Evolutionary conservation across 1,139 yeast species (phyloP).

Genomic region (Kluyveromyces marxianus): DNA sequence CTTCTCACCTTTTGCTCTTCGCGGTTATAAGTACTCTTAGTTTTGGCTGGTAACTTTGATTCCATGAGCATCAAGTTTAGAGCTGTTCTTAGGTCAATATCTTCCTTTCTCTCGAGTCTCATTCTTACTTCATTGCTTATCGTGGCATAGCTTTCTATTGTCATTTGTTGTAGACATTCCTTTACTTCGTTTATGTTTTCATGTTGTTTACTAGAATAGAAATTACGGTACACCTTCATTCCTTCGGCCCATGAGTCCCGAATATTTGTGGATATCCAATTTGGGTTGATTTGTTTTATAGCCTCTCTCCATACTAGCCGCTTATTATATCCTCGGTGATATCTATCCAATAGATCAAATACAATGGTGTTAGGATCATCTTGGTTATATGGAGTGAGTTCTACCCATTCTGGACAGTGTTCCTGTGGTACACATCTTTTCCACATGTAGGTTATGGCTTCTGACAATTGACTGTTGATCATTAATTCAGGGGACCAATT

Average conservation of each 20-base stretch:
- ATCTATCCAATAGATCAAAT: background rate
- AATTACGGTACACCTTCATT: background rate
- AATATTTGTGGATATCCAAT: background rate
- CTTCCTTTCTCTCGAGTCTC: too few relatives aligned
- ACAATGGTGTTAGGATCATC: background rate
- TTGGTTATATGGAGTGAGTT: background rate
- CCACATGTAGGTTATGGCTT: too few relatives aligned
- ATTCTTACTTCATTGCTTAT: too few relatives aligned
- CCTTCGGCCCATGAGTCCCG: background rate
- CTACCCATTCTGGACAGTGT: background rate
- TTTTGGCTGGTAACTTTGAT: too few relatives aligned
- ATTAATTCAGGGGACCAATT: background rate
- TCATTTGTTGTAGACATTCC: background rate
- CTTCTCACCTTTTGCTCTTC: too few relatives aligned
- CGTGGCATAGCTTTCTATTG: background rate
- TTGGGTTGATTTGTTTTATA: background rate
- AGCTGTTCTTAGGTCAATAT: too few relatives aligned
- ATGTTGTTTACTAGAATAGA: background rate
- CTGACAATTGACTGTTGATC: too few relatives aligned
- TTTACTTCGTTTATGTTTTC: too few relatives aligned
- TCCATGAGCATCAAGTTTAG: too few relatives aligned
- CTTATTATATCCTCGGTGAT: too few relatives aligned
- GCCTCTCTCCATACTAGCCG: background rate
- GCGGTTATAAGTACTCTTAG: too few relatives aligned
- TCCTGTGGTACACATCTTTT: background rate